Base-by-base conservation (phyloP, 2,329 filamentous ascomycete genomes). In the Diaporthe citriasiana region DNA sequence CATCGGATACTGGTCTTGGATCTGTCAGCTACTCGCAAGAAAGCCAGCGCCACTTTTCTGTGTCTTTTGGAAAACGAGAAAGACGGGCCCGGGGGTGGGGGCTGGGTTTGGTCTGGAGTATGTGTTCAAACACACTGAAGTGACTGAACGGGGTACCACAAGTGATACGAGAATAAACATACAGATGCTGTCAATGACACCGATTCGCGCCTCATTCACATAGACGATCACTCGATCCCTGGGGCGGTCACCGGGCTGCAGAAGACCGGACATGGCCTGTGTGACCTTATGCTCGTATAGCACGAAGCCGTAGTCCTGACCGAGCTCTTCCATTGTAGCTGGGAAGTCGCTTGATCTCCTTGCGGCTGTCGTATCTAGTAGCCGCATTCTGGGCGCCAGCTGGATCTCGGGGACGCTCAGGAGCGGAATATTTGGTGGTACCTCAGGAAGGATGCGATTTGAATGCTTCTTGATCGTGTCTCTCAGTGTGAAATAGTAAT, bases 121-220 rank as follows among this genome's bases (percentile, higher is more conserved):
- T n/a, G n/a, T 25, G 6, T 35, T 22, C 30, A 3, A 55, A 55
- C 25, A 12, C n/a, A n/a, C n/a, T n/a, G n/a, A n/a, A n/a, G n/a
- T n/a, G 9, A 55, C 25, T 19, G 22, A 13, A 56, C 33, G 13
- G 22, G 22, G 10, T 7, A 60, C 15, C 7, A 19, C 15, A 19
- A 42, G 22, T 5, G 10, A 60, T 22, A 13, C 40, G 38, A 42
- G 17, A 25, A 22, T 42, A 9, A 12, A 65, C 53, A 78, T 75
- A 76, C 88, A 88, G 25, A 82, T 83, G 76, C 81, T 84, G 74
- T 89, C 87, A 40, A 88, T 84, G 6, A 88, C 84, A 1, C 87
- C 87, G 22, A 79, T 75, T 9, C 80, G 81, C 5, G 71, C 76
- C 0, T 80, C 82, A 70, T 88, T 87, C 35, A 88, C 81, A 72